Evolutionary conservation across 2,329 filamentous ascomycete species (phyloP).

Genomic region (Fusarium sp.): DNA sequence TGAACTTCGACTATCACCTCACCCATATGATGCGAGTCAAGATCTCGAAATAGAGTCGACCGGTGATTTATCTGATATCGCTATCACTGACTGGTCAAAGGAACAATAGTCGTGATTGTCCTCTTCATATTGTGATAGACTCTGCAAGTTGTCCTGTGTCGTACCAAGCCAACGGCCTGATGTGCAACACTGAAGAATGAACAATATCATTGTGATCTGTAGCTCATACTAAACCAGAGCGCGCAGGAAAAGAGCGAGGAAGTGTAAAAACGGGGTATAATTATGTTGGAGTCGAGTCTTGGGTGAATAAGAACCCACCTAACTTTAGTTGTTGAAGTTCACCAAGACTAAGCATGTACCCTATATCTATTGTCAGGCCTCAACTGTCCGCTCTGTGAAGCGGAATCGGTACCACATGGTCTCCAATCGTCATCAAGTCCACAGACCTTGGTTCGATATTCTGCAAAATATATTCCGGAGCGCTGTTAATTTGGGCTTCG

Average conservation of each 20-base stretch:
- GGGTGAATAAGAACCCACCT: background rate
- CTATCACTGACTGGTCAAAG: background rate
- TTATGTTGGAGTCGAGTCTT: background rate
- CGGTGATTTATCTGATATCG: too few species aligned
- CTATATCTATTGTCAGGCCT: background rate
- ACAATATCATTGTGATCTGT: background rate
- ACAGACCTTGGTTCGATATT: fast-evolving
- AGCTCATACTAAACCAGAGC: background rate
- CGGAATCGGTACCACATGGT: background rate
- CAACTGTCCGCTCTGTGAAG: background rate
- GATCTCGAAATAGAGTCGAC: too few species aligned
- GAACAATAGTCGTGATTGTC: background rate
- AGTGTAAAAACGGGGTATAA: background rate
- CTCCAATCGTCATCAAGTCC: too few species aligned
- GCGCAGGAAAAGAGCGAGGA: fast-evolving
- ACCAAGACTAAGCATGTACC: background rate
- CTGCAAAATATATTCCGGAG: background rate
- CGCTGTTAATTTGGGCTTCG: fast-evolving
- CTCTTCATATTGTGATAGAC: background rate
- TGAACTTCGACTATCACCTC: background rate
- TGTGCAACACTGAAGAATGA: background rate
- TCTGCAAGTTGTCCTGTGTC: background rate
- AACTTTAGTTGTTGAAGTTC: background rate
- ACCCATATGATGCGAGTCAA: background rate
- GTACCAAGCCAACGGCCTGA: background rate